These are phyloP conservation scores for Cynanchum wilfordii DNA, from an alignment of 257 asterid species.

Conservation along the genomic window DNA sequence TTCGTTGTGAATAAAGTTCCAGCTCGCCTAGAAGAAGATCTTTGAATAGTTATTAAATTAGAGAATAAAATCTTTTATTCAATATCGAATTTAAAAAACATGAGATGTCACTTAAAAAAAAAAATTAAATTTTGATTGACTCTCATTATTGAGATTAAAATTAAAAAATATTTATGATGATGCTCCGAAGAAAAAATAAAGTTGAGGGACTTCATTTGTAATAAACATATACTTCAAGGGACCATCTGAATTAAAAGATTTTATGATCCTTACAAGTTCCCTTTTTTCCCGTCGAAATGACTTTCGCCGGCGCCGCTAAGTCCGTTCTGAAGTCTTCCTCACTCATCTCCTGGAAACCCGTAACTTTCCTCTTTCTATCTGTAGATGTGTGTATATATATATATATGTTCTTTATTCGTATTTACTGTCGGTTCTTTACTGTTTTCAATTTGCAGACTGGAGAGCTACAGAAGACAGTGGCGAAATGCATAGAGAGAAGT, in stretches of 20 bases:
- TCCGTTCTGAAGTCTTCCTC: conserved; percentile 39
- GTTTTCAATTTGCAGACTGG: conserved; percentile 53
- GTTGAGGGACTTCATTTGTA: not conserved
- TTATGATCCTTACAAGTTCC: not conserved
- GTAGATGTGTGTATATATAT: not conserved
- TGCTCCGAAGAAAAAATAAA: too few relatives aligned
- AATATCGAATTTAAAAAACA: too few relatives aligned
- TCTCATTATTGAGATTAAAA: too few relatives aligned
- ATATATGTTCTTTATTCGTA: not conserved
- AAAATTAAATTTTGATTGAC: too few relatives aligned
- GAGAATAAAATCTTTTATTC: too few relatives aligned
- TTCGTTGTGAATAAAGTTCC: too few relatives aligned
- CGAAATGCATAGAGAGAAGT: conserved; percentile 49
- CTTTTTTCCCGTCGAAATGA: conserved; percentile 9
- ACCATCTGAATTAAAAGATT: not conserved
- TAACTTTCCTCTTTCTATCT: conserved; percentile 21
- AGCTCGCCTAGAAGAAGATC: too few relatives aligned
- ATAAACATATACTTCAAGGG: not conserved
- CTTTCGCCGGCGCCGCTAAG: conserved; percentile 36
- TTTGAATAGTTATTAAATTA: too few relatives aligned
- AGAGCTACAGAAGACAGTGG: conserved; percentile 71
- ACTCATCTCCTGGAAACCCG: conserved; percentile 67
- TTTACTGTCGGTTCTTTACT: not conserved
- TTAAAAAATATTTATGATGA: too few relatives aligned
- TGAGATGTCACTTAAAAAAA: too few relatives aligned